Evolutionary conservation across 192 early-diverging fungal genomes (phyloP).

Genomic region (Globomyces pollinis-pini): DNA sequence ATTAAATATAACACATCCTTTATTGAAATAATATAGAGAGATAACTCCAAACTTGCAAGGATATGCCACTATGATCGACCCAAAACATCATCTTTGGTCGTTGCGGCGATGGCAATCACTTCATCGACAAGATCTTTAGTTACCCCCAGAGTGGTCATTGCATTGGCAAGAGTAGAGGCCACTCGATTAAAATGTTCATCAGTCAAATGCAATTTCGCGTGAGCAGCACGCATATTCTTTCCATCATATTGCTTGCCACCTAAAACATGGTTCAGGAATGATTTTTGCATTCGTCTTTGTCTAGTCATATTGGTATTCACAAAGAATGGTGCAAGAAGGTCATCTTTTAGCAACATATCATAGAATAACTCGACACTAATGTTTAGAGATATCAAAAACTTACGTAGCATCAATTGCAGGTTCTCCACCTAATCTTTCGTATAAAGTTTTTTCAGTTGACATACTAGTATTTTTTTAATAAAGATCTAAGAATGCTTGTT

Average conservation of each 20-base stretch:
- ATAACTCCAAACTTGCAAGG: no score
- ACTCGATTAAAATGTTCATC: slow-evolving; percentile 5
- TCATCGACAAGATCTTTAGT: neutral
- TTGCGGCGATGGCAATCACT: neutral
- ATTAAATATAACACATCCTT: no score
- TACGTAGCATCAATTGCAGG: neutral
- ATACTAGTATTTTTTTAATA: no score
- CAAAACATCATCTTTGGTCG: slow-evolving; percentile 5
- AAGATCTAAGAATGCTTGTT: no score
- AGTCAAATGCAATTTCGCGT: neutral
- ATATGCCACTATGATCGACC: no score
- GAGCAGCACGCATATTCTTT: neutral
- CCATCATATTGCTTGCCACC: slow-evolving; percentile 12
- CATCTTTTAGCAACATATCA: neutral
- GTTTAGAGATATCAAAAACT: no score
- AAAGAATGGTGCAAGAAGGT: neutral
- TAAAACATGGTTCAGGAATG: slow-evolving; percentile 9
- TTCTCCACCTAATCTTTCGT: slow-evolving; percentile 9
- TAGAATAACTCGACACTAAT: slow-evolving; percentile 9
- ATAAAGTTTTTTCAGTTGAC: no score
- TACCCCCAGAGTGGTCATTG: neutral
- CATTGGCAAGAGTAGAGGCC: neutral
- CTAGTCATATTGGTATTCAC: slow-evolving; percentile 1
- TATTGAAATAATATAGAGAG: no score
- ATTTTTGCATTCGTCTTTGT: neutral